Conservation (phyloP, 1,284 basidiomycete species). For the Papiliotrema terrestris region DNA sequence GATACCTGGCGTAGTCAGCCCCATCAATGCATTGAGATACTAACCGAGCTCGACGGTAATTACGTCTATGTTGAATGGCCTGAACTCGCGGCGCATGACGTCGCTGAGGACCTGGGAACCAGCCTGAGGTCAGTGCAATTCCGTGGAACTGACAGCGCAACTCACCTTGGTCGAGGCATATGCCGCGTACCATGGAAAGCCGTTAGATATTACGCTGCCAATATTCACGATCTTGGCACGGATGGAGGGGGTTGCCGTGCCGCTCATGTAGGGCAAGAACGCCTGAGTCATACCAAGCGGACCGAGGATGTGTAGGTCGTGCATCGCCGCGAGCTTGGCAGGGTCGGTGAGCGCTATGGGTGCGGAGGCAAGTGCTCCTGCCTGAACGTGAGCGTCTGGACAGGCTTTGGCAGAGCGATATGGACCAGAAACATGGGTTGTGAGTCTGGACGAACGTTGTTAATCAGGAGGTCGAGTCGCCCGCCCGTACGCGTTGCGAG, state of each 20-base stretch:
- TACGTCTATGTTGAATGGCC: neutral
- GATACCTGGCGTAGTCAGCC: neutral
- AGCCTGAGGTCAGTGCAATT: neutral
- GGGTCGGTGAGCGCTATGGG: constrained; percentile 12
- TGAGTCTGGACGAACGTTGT: constrained; percentile 12
- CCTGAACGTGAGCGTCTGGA: no score
- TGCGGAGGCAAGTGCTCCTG: neutral
- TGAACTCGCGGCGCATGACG: neutral
- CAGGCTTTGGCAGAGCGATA: no score
- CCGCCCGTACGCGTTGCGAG: constrained; percentile 4
- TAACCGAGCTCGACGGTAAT: neutral
- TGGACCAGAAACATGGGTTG: no score
- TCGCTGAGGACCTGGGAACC: neutral
- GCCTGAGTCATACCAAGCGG: constrained; percentile 18
- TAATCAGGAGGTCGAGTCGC: constrained; percentile 15
- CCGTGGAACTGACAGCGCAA: neutral
- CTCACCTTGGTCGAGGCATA: neutral
- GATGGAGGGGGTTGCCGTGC: neutral
- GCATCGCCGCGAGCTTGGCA: constrained; percentile 8
- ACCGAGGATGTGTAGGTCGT: constrained; percentile 24
- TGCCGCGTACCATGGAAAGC: neutral
- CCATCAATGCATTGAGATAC: neutral
- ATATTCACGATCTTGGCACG: neutral
- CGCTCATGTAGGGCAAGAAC: constrained; percentile 6
- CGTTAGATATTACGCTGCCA: neutral